Percentiles rank a stretch among this genome's conserved stretches.
Evolutionary conservation across 129 eudicot genomes (phyloP).

Genomic region (Artemisia argyi): DNA sequence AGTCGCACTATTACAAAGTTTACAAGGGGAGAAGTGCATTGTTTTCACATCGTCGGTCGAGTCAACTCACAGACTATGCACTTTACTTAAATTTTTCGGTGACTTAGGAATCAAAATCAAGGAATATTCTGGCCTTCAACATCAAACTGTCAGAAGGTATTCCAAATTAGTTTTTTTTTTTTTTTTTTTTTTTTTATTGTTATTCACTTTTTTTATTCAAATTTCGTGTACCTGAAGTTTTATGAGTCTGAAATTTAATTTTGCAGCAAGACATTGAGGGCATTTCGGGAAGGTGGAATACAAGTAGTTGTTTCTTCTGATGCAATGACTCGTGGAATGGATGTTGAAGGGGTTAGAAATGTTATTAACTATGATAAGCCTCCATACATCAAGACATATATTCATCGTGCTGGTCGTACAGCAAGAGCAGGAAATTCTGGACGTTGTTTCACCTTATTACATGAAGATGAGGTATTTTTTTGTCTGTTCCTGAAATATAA

Average conservation of each 20-base stretch:
- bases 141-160: slow-evolving; percentile 82
- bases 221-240: neutral
- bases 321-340: slow-evolving; percentile 95
- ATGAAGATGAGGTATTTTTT: slow-evolving; percentile 62
- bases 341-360: slow-evolving; percentile 81
- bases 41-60: slow-evolving; percentile 89
- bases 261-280: slow-evolving; percentile 72
- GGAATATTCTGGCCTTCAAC: slow-evolving; percentile 85
- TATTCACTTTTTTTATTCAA: neutral
- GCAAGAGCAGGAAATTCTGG: slow-evolving; percentile 91
- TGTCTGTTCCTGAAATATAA: neutral
- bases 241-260: slow-evolving; percentile 13
- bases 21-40: slow-evolving; percentile 78
- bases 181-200: no score
- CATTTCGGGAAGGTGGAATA: slow-evolving; percentile 66
- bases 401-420: slow-evolving; percentile 97
- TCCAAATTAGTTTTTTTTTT: neutral
- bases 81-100: slow-evolving; percentile 62
- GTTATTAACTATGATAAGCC: slow-evolving; percentile 89
- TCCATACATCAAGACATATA: slow-evolving; percentile 67
- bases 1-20: slow-evolving; percentile 59
- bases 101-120: slow-evolving; percentile 62
- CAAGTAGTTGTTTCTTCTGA: slow-evolving; percentile 83
- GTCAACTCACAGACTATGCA: slow-evolving; percentile 77
- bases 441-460: slow-evolving; percentile 73